Percentiles rank a stretch among this genome's conserved stretches.
phyloP scores from a whole-genome alignment of 2,329 filamentous ascomycete species.

The Xylariaceae sp. region DNA sequence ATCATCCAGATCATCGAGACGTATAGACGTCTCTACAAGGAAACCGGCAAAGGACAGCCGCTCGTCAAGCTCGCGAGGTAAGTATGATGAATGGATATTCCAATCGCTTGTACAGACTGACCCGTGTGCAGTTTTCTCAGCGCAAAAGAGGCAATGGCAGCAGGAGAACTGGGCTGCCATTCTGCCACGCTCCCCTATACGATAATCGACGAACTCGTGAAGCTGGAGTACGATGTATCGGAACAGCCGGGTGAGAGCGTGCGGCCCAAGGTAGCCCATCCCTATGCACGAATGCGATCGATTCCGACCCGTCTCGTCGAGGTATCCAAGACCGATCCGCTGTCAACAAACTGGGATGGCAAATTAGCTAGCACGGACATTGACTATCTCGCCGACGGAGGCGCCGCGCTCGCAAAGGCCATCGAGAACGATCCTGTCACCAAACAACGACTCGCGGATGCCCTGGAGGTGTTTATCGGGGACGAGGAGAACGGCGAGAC shows the following conservation, averaged over 20 bases:
- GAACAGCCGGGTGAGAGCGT: slow-evolving; percentile 36
- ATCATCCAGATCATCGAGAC: slow-evolving; percentile 45
- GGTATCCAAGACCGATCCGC: slow-evolving; percentile 36
- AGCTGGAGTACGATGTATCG: slow-evolving; percentile 34
- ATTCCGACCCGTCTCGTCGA: slow-evolving; percentile 34
- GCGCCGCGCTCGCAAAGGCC: slow-evolving; percentile 39
- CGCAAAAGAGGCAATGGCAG: slow-evolving; percentile 41
- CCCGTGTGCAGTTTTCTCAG: slow-evolving; percentile 34
- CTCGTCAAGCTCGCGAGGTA: slow-evolving; percentile 42
- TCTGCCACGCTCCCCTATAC: slow-evolving; percentile 40
- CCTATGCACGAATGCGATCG: slow-evolving; percentile 34
- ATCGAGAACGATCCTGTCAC: slow-evolving; percentile 37
- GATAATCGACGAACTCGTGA: slow-evolving; percentile 33
- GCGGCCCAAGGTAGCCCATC: slow-evolving; percentile 36
- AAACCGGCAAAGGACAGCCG: slow-evolving; percentile 46
- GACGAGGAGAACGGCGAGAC: slow-evolving; percentile 29
- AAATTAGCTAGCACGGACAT: slow-evolving; percentile 34
- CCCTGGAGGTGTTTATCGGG: slow-evolving; percentile 38
- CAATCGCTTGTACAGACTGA: neutral
- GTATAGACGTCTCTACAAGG: slow-evolving; percentile 41
- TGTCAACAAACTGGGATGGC: slow-evolving; percentile 39
- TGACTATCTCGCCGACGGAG: slow-evolving; percentile 44
- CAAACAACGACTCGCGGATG: slow-evolving; percentile 35
- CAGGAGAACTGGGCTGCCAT: slow-evolving; percentile 43
- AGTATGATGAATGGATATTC: neutral